Percentiles rank a stretch among this genome's conserved stretches.
These are phyloP conservation scores for Aristolochia fimbriata DNA, from an alignment of 164 flowering plant species.

Conservation along the genomic window DNA sequence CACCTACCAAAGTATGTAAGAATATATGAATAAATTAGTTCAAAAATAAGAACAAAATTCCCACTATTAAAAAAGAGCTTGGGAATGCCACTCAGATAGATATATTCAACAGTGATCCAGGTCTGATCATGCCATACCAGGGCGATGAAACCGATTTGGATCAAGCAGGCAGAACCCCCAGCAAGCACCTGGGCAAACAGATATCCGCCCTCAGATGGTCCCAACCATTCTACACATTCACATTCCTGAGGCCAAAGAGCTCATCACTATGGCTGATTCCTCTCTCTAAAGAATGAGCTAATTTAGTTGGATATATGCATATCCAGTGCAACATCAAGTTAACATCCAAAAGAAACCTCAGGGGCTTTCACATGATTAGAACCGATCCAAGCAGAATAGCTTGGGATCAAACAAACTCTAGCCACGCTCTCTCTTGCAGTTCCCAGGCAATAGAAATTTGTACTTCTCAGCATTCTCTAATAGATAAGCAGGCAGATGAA, in stretches of 20 bases:
- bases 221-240: not conserved
- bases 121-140: constrained; percentile 8
- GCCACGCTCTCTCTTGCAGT: constrained; percentile 63
- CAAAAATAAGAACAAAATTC: constrained; percentile 19
- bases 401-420: constrained; percentile 14
- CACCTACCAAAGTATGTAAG: constrained; percentile 13
- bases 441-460: constrained; percentile 77
- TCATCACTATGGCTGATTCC: not conserved
- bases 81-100: constrained; percentile 21
- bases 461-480: constrained; percentile 59
- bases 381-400: not conserved
- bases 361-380: constrained; percentile 1
- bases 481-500: constrained; percentile 69
- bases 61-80: constrained; percentile 21
- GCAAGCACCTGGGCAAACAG: not conserved
- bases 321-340: constrained; percentile 1
- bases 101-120: not conserved
- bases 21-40: constrained; percentile 25
- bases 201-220: not conserved
- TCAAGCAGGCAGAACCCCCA: constrained; percentile 4
- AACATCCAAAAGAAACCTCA: constrained; percentile 5
- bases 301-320: not conserved
- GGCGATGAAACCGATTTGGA: constrained; percentile 4
- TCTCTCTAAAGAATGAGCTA: constrained; percentile 4
- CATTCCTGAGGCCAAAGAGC: not conserved